These are phyloP conservation scores for Rosellinia necatrix DNA, from an alignment of 2,329 filamentous ascomycete species.

Conservation along the genomic window DNA sequence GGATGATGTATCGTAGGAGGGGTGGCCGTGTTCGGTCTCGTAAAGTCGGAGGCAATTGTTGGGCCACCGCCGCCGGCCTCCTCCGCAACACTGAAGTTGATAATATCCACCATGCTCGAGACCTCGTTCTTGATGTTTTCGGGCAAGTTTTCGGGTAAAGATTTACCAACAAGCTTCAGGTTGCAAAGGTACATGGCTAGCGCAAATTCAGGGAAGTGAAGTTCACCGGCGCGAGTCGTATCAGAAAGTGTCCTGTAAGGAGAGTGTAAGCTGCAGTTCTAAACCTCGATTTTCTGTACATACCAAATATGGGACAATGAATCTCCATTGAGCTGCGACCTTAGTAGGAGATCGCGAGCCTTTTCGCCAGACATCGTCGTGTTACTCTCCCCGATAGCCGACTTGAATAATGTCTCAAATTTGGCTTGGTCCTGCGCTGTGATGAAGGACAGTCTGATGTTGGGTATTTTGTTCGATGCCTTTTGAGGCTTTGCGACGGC, in stretches of 20 bases:
- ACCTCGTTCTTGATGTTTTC: constrained; percentile 94
- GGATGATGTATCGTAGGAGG: constrained; percentile 67
- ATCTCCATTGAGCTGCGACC: constrained; percentile 86
- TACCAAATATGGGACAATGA: constrained; percentile 93
- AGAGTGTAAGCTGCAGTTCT: constrained; percentile 27
- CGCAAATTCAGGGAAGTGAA: constrained; percentile 97
- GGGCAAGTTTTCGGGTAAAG: constrained; percentile 74
- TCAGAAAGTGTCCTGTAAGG: constrained; percentile 79
- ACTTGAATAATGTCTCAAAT: constrained; percentile 97
- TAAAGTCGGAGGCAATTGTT: constrained; percentile 74
- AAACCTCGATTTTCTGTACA: constrained; percentile 28
- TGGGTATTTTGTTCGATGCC: constrained; percentile 79
- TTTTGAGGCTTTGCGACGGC: constrained; percentile 51
- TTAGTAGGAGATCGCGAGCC: constrained; percentile 83
- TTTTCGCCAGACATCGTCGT: constrained; percentile 91
- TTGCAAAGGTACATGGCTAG: constrained; percentile 99
- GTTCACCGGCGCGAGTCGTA: constrained; percentile 92
- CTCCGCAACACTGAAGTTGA: constrained; percentile 89
- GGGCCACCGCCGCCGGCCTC: constrained; percentile 60
- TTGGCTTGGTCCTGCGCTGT: constrained; percentile 93
- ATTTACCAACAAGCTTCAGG: constrained; percentile 84
- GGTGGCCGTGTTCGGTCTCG: constrained; percentile 54
- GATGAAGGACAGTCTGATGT: constrained; percentile 92
- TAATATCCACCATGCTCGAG: constrained; percentile 99
- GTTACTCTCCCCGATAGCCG: constrained; percentile 81